Evolutionary conservation across 148 eudicot species (phyloP).

Genomic region (Chenopodium berlandieri): DNA sequence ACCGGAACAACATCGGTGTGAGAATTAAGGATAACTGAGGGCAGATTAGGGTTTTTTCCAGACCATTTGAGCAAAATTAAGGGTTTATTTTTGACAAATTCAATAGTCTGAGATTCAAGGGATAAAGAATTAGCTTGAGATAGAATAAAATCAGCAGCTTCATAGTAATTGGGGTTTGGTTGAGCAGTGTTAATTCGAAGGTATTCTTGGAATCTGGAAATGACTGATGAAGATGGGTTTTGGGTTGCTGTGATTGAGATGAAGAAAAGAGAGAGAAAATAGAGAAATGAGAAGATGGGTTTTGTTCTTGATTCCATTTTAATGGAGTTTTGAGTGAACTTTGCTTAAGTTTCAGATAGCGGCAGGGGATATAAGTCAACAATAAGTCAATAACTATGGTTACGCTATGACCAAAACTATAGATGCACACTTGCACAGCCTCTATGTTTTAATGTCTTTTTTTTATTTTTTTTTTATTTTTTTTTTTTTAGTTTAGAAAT

Average conservation of each 20-base stretch:
- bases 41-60: slow-evolving; percentile 54
- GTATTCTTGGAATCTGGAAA: slow-evolving; percentile 77
- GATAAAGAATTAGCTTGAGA: slow-evolving; percentile 64
- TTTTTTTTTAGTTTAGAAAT: no score
- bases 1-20: slow-evolving; percentile 96
- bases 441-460: no score
- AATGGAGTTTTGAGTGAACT: not conserved
- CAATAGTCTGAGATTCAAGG: slow-evolving; percentile 59
- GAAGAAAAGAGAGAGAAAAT: no score
- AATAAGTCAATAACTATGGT: no score
- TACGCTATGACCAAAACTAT: no score
- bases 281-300: no score
- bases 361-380: no score
- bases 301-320: not conserved
- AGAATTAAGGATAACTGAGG: slow-evolving; percentile 73
- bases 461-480: no score
- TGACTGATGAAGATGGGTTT: no score
- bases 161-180: slow-evolving; percentile 65
- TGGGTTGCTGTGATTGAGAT: no score
- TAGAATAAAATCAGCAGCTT: slow-evolving; percentile 61
- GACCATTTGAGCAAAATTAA: slow-evolving; percentile 77
- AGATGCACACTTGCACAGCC: no score
- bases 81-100: slow-evolving; percentile 69
- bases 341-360: not conserved
- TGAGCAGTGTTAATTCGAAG: slow-evolving; percentile 86